These are phyloP conservation scores for Magnolia sinica DNA, from an alignment of 164 flowering plant species.

Conservation along the genomic window DNA sequence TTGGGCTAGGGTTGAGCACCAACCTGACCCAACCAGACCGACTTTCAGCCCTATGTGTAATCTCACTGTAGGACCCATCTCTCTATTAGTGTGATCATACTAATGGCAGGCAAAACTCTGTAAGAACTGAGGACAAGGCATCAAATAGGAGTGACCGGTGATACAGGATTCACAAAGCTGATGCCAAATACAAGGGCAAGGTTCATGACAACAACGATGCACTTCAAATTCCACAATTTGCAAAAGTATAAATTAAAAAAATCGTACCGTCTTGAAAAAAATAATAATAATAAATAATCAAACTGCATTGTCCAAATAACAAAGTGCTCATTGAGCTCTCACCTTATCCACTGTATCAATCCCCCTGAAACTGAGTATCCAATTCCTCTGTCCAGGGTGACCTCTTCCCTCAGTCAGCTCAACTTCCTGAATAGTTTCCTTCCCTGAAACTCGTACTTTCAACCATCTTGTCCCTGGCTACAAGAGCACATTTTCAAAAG, in stretches of 20 bases:
- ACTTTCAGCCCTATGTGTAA: too few relatives aligned
- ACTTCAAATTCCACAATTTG: not conserved
- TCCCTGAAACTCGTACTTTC: slow-evolving; percentile 55
- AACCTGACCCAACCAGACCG: too few relatives aligned
- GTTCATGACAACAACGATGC: not conserved
- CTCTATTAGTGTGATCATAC: too few relatives aligned
- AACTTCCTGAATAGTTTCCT: slow-evolving; percentile 60
- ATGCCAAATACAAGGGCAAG: not conserved
- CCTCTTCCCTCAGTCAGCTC: slow-evolving; percentile 78
- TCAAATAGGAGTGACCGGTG: too few relatives aligned
- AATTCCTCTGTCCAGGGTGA: slow-evolving; percentile 66
- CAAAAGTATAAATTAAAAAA: too few relatives aligned
- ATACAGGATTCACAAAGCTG: too few relatives aligned
- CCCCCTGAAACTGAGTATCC: slow-evolving; percentile 69
- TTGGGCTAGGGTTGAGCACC: too few relatives aligned
- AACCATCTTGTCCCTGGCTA: slow-evolving; percentile 94
- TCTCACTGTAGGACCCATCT: too few relatives aligned
- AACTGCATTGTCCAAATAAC: not conserved
- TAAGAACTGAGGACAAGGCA: too few relatives aligned
- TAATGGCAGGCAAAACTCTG: too few relatives aligned
- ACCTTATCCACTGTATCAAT: slow-evolving; percentile 73
- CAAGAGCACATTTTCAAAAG: slow-evolving; percentile 6
- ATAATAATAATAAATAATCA: not conserved
- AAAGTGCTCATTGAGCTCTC: slow-evolving; percentile 1
- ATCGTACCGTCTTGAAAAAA: not conserved